These are phyloP conservation scores for Cladophialophora bantiana DNA, from an alignment of 2,329 filamentous ascomycete genomes.

Conservation along the genomic window DNA sequence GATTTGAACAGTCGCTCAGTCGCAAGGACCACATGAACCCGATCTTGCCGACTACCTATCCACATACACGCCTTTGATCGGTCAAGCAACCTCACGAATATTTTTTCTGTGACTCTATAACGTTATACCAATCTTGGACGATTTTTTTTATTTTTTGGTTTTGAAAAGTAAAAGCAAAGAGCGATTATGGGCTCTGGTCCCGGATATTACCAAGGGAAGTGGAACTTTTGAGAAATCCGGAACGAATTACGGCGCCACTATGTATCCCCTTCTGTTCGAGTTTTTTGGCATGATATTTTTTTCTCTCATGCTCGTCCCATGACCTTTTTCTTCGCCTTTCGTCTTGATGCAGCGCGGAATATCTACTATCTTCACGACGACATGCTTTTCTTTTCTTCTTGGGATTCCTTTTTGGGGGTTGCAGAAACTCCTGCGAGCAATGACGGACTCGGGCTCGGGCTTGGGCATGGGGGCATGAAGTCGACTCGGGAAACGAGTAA, in stretches of 20 bases:
- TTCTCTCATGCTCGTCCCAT: background rate
- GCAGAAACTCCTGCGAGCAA: too few relatives aligned
- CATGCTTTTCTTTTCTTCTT: background rate
- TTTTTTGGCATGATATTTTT: background rate
- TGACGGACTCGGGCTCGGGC: too few relatives aligned
- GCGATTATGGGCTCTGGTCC: background rate
- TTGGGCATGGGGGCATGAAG: too few relatives aligned
- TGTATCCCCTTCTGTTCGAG: background rate
- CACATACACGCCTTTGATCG: background rate
- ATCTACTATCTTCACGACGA: background rate
- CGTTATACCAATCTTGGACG: background rate
- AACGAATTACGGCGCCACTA: background rate
- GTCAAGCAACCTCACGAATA: background rate
- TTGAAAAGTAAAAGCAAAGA: background rate
- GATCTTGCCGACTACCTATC: background rate
- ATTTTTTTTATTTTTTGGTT: background rate
- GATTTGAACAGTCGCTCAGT: constrained; percentile 8
- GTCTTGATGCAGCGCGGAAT: background rate
- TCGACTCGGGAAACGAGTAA: background rate
- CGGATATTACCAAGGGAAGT: background rate
- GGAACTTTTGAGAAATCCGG: background rate
- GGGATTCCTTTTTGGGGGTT: background rate
- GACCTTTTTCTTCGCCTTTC: background rate
- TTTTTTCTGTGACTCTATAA: background rate
- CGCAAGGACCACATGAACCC: background rate